Evolutionary conservation across 257 asterid genomes (phyloP).

Genomic region (Solanum commersonii): DNA sequence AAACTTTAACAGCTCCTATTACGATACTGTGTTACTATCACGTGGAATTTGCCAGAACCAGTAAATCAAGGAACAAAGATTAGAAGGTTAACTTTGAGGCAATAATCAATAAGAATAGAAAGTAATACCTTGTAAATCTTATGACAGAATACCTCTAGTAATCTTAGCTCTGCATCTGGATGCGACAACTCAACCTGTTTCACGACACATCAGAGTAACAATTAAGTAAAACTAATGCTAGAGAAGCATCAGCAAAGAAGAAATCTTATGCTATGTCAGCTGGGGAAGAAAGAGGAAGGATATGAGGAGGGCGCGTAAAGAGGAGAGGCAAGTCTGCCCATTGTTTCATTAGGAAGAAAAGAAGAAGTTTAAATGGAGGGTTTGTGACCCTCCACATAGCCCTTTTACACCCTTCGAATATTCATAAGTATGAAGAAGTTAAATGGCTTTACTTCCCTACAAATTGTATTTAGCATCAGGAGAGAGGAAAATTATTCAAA

Average conservation of each 20-base stretch:
- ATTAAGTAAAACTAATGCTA: neutral
- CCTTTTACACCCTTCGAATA: neutral
- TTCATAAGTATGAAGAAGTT: neutral
- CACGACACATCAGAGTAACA: neutral
- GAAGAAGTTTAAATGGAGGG: neutral
- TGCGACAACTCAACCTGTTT: constrained; percentile 39
- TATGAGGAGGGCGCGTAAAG: neutral
- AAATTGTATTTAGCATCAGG: neutral
- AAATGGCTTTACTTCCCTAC: neutral
- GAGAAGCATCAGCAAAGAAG: neutral
- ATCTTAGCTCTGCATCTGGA: constrained; percentile 34
- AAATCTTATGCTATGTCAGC: neutral
- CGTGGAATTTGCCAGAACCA: neutral
- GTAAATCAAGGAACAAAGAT: neutral
- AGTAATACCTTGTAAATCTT: constrained; percentile 35
- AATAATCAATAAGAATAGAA: neutral
- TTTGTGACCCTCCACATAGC: neutral
- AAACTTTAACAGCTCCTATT: neutral
- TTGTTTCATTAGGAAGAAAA: neutral
- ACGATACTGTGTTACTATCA: neutral
- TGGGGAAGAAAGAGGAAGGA: neutral
- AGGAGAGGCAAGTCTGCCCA: neutral
- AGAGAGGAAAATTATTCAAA: neutral
- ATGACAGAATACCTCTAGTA: constrained; percentile 38
- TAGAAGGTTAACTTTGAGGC: neutral